phyloP scores from a whole-genome alignment of 495 filamentous ascomycete genomes.

The Aspergillus nanangensis region DNA sequence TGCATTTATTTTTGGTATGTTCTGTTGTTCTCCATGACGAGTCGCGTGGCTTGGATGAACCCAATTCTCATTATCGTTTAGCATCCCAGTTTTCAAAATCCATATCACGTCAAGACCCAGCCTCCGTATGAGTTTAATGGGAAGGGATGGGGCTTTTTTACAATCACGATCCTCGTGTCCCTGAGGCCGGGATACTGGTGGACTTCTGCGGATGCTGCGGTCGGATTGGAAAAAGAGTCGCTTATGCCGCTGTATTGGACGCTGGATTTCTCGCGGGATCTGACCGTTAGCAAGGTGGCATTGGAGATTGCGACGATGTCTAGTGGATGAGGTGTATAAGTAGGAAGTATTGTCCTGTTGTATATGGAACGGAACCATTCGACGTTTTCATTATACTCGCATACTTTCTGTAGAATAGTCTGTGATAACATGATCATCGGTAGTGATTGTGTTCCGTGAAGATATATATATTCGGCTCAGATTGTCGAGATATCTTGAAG shows the following conservation, averaged over 20 bases:
- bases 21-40: not conserved
- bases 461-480: no score
- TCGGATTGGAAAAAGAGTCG: not conserved
- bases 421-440: no score
- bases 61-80: not conserved
- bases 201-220: not conserved
- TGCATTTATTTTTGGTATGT: not conserved
- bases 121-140: not conserved
- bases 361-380: no score
- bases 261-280: not conserved
- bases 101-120: not conserved
- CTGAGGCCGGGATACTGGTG: not conserved
- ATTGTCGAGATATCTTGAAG: no score
- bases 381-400: no score
- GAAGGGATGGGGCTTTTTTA: not conserved
- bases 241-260: not conserved
- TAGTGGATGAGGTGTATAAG: no score
- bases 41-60: no score
- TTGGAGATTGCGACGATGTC: no score
- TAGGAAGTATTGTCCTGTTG: no score
- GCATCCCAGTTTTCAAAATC: not conserved
- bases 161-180: not conserved
- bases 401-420: no score
- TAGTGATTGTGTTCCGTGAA: no score
- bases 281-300: no score